Base-by-base conservation (phyloP, 345 rosid species). In the Ceriops tagal region DNA sequence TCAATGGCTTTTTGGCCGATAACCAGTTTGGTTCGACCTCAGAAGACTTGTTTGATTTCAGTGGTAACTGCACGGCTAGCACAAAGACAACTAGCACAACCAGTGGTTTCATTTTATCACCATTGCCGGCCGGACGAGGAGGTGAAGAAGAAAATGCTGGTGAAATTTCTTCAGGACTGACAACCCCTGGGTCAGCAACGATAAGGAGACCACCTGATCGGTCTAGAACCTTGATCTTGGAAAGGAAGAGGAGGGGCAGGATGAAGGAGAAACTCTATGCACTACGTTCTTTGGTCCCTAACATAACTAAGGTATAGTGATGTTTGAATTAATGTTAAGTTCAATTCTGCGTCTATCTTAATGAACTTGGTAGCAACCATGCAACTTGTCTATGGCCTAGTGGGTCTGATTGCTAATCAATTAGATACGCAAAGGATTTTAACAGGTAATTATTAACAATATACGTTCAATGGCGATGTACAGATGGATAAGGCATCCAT, bases 401-500 rank as follows among this genome's bases (percentile, higher is more conserved):
- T 11, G 22, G 6, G 30, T 30, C 4, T 43, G 46, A 20, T 15
- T 7, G 20, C 1, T 43, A 13, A 13, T 43, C 18, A 15, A 43
- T 43, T 3, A 43, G 18, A 43, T 43, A 16, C 15, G 49, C 49
- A 11, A 3, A 16, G 49, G 5, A 43, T 13, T 18, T 43, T 43
- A 43, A 43, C 18, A 3, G 13, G 19, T 43, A 15, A 21, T 43
- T 8, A 21, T 39, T 32, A 24, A 46, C 21, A 20, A 21, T 32
- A 28, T 47, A 18, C 58, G 24, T 27, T 19, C 27, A 18, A 37
- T 71, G 26, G 18, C 21, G 18, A 58, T 68, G 37, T 37, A 59
- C 75, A 93, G 97, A 93, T 93, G 98, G 98, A 93, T 64, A 91
- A 93, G 84, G 96, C 96, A n/a, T 91, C 97, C 2, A 89, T 93